Percentiles rank a stretch among this genome's conserved stretches.
Evolutionary conservation across 192 early-diverging fungal species (phyloP).

Genomic region (Ambispora gerdemannii): DNA sequence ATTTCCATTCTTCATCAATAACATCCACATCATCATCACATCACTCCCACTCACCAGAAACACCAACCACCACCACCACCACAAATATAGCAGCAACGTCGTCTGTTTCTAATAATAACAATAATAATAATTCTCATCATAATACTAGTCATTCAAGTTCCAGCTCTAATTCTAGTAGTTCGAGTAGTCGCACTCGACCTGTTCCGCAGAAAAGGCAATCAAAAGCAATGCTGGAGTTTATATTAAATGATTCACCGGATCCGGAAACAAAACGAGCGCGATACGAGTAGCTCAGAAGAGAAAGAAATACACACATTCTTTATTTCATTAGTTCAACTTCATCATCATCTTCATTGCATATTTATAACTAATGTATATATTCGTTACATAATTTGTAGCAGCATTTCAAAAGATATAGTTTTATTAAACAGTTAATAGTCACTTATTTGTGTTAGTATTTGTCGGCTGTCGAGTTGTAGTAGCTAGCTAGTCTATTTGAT

Average conservation of each 20-base stretch:
- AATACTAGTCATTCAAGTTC: too few species aligned
- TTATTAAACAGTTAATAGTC: too few species aligned
- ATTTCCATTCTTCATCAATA: not conserved
- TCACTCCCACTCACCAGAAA: not conserved
- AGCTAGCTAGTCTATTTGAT: too few species aligned
- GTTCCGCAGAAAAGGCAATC: not conserved
- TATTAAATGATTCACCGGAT: not conserved
- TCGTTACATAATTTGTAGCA: too few species aligned
- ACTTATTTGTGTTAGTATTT: too few species aligned
- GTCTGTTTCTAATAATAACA: not conserved
- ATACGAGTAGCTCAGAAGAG: not conserved
- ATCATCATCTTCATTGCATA: too few species aligned
- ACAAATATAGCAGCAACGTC: not conserved
- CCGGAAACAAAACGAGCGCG: not conserved
- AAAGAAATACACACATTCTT: too few species aligned
- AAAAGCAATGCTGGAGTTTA: constrained; percentile 2
- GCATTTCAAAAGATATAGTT: too few species aligned
- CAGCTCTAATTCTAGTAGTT: too few species aligned
- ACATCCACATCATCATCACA: not conserved
- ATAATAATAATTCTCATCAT: not conserved
- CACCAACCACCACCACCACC: not conserved
- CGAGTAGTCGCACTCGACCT: not conserved
- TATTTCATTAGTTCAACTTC: too few species aligned
- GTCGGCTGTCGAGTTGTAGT: too few species aligned
- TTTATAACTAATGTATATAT: too few species aligned